phyloP scores from a whole-genome alignment of 2,329 filamentous ascomycete genomes.

The Aspergillus pseudoterreus region DNA sequence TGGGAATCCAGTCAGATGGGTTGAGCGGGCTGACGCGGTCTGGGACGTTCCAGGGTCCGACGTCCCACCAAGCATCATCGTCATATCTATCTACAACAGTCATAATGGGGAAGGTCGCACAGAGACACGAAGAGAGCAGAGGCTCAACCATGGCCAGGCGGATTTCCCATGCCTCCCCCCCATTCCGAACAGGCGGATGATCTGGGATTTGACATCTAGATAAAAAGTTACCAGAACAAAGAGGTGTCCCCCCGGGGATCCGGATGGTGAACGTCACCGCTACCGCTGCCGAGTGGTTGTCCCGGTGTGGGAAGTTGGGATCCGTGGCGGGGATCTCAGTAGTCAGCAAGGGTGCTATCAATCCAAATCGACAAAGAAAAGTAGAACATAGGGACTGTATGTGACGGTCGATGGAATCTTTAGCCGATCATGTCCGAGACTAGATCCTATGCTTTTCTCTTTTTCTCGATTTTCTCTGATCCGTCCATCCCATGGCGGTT shows the following conservation, averaged over 20 bases:
- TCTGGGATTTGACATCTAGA: neutral
- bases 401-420: neutral
- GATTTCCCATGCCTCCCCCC: neutral
- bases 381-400: neutral
- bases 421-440: neutral
- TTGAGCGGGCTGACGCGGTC: conserved; percentile 1
- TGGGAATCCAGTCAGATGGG: conserved; percentile 1
- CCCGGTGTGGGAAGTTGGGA: neutral
- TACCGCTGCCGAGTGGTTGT: conserved; percentile 1
- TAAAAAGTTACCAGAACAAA: conserved; percentile 12
- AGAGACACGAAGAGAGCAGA: no score
- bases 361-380: neutral
- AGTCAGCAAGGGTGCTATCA: neutral
- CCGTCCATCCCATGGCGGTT: neutral
- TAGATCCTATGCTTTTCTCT: neutral
- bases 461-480: neutral
- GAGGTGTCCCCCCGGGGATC: conserved; percentile 1
- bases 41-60: neutral
- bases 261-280: conserved; percentile 19
- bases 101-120: no score
- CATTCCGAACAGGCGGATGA: neutral
- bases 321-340: neutral
- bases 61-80: no score
- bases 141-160: neutral
- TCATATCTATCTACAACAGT: no score